Base-by-base conservation (phyloP, 495 filamentous ascomycete species). In the Choiromyces venosus region DNA sequence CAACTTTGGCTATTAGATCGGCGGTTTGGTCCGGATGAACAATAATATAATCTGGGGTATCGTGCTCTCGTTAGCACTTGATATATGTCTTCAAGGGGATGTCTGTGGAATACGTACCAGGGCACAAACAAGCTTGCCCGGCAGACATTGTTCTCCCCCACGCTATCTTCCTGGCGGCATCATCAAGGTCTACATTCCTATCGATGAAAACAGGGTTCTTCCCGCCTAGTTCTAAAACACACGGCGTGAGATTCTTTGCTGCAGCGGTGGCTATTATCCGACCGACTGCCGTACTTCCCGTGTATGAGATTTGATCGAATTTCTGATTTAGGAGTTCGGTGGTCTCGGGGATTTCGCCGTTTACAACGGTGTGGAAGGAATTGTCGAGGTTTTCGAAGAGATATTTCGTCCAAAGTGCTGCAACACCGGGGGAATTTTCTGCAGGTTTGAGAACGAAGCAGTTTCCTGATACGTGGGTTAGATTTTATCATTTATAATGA, bases 291-390 rank as follows among this genome's bases (percentile, higher is more conserved):
- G 86, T 84, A 75, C 87, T 87, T 65, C 95, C 95, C 21, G 95
- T 99, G 85, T 96, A 99, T 85, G 96, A 94, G 77, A 99, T 94
- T 86, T 97, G 97, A 83, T 96, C 94, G 93, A 93, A 99, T 79
- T 93, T 93, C 83, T 93, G 88, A 68, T 93, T 88, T 18, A 99
- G 85, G 42, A 98, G 83, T 8, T 89, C 90, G 25, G 91, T 92
- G 4, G 91, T 92, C 86, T 97, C 93, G 36, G 90, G 85, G 39
- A 96, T 80, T 10, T 85, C 88, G 69, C 95, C 95, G 82, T 97
- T 94, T 71, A 97, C 86, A 68, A 94, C 85, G 25, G 85, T 84
- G 81, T 92, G 97, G 74, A 89, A 89, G n/a, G 86, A 86, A 37
- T 87, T 88, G 82, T 97, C 95, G 42, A 98, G 87, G 39, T 86